Evolutionary conservation across 2,329 filamentous ascomycete species (phyloP), one percentile per base, ranked within the genome.

Genomic region (Sporothrix phasma): DNA sequence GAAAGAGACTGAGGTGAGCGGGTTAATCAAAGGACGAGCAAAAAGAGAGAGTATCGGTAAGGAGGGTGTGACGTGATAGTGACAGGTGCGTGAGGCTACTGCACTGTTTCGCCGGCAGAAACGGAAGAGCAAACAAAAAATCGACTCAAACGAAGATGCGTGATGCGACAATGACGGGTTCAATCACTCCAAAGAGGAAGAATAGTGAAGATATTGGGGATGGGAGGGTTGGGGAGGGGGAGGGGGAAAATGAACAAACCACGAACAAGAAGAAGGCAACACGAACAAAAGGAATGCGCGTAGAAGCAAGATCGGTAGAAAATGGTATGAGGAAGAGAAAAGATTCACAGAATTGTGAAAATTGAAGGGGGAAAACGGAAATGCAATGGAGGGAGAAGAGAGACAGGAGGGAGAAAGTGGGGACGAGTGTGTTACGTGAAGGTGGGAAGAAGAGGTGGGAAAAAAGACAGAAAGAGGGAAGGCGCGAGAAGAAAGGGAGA

Each of bases 81-180:
- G 49, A 34, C 7, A 5, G 17, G 11, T 37, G 51, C 51, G 51
- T 37, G 17, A 39, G 24, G 31, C n/a, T 54, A 8, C 8, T 37
- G 31, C 10, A 39, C n/a, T 34, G 31, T 24, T n/a, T 34, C 51
- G 51, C 39, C 31, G 51, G 51, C 54, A 49, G 46, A 60, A 60
- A 45, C 41, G 54, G 34, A 51, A 39, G 39, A 62, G 29, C 34
- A 45, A 53, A 64, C 31, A 54, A 8, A n/a, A 24, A 49, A 64
- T n/a, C 19, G 47, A 54, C 45, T 60, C 45, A 45, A 63, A 49
- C n/a, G 53, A 29, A 62, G 29, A 43, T 54, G 53, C 43, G 53
- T 34, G 62, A 64, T 64, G 62, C 62, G 62, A 61, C 37, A 64
- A 61, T 61, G 63, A 54, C 47, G 49, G 53, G 34, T 17, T 61